A percentile compares a stretch with the other conserved stretches of the same genome.
phyloP scores from a whole-genome alignment of 352 stramenopile genomes.

The Thalassiosira sp. region DNA sequence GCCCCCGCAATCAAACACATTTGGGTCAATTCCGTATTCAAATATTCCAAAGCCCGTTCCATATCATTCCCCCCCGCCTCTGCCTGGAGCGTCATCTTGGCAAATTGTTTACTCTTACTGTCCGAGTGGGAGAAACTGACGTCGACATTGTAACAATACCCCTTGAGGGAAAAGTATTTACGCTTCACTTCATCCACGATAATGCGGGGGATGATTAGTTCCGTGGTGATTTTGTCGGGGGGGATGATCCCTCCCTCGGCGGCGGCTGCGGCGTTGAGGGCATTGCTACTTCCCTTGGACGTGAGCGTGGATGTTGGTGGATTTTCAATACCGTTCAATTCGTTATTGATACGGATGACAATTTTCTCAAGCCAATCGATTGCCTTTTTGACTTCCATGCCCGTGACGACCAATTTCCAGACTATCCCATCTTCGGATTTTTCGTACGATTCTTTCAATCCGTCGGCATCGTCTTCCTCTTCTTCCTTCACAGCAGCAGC shows the following conservation, averaged over 20 bases:
- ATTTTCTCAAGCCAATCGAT: constrained; percentile 66
- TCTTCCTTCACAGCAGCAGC: neutral
- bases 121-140: constrained; percentile 73
- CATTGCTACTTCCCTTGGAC: neutral
- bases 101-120: constrained; percentile 82
- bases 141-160: constrained; percentile 66
- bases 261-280: neutral
- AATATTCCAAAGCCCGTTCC: constrained; percentile 54
- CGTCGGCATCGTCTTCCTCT: constrained; percentile 32
- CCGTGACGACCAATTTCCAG: constrained; percentile 79
- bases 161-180: constrained; percentile 60
- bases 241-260: neutral
- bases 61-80: constrained; percentile 54
- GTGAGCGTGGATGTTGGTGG: neutral
- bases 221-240: constrained; percentile 20
- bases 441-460: constrained; percentile 55
- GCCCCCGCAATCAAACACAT: constrained; percentile 56
- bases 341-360: constrained; percentile 30
- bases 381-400: constrained; percentile 63
- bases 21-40: constrained; percentile 66
- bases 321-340: constrained; percentile 15
- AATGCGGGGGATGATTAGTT: constrained; percentile 75
- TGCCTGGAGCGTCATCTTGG: constrained; percentile 64
- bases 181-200: constrained; percentile 74
- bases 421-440: constrained; percentile 64